Evolutionary conservation across 1,284 basidiomycete genomes (phyloP), one percentile per base, ranked within the genome.

Genomic region (Taiwanofungus camphoratus): DNA sequence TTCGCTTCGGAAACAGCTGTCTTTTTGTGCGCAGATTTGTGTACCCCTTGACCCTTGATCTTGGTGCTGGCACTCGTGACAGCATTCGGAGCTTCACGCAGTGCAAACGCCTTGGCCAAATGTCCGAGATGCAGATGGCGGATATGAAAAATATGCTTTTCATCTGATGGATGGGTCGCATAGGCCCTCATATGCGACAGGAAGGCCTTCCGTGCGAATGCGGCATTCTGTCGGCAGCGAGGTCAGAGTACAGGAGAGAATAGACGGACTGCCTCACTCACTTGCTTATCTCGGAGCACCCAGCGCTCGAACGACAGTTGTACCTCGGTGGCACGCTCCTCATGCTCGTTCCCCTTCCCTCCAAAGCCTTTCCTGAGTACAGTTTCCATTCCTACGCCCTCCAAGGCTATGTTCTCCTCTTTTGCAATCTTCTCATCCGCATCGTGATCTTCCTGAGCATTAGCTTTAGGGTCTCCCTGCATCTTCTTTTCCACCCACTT

Each of bases 71-170:
- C 51, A 33, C 48, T 49, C 3, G 69, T 72, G 34, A 92, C 76
- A 2, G 79, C 66, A 22, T 76, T 86, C 0, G 96, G 96, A 1
- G 95, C 90, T 50, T 98, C 95, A 27, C 96, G 84, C 40, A 99
- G 73, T 0, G 92, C 93, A 59, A 99, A 99, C 0, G 92, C 81
- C 65, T 99, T 99, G 29, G 96, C 95, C 18, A 99, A 67, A 69
- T 99, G 96, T 1, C 96, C 96, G 31, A 97, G 77, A 61, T 99
- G 96, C 7, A 99, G 73, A 54, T 92, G 79, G 24, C 89, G 86
- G 43, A 97, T 82, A 64, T 97, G 93, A 71, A 99, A 99, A 46
- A 96, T 90, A 50, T 89, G 82, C 57, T 98, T 98, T 63, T 99
- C 96, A 49, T 86, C 83, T 3, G 88, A 78, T 0, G 95, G 94